Evolutionary conservation across 768 basidiomycete genomes (phyloP).

Genomic region (Tephrocybe sp.): DNA sequence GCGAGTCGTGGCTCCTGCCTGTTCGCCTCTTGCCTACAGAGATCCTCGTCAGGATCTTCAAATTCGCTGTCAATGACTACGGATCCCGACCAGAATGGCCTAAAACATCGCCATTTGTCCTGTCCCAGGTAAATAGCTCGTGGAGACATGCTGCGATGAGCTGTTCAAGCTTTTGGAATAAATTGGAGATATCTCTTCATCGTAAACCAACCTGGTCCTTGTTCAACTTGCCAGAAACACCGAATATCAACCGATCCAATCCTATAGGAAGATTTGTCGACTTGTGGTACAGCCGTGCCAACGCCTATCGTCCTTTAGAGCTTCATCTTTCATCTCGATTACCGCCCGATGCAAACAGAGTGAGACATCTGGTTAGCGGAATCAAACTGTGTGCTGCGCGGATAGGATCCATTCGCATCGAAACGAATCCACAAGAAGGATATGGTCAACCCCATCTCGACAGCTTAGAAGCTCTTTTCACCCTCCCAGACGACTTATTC

Average conservation of each 20-base stretch:
- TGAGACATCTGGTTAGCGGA: too few relatives aligned
- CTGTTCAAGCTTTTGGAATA: too few relatives aligned
- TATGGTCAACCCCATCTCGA: too few relatives aligned
- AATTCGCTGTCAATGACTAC: background rate
- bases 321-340: too few relatives aligned
- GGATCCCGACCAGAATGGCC: background rate
- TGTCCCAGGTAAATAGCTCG: background rate
- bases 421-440: too few relatives aligned
- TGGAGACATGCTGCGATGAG: background rate
- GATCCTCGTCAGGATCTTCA: background rate
- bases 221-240: too few relatives aligned
- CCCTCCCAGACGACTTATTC: too few relatives aligned
- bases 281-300: background rate
- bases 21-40: slow-evolving; percentile 1
- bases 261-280: background rate
- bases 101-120: background rate
- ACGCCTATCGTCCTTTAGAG: too few relatives aligned
- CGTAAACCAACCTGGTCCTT: background rate
- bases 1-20: background rate
- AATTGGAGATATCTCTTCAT: background rate
- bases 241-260: background rate
- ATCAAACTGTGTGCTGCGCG: too few relatives aligned
- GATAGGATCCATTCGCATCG: too few relatives aligned
- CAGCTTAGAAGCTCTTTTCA: too few relatives aligned
- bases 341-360: too few relatives aligned